Conservation (phyloP, 805 yeast species). For the Yarrowia phangngaensis region DNA sequence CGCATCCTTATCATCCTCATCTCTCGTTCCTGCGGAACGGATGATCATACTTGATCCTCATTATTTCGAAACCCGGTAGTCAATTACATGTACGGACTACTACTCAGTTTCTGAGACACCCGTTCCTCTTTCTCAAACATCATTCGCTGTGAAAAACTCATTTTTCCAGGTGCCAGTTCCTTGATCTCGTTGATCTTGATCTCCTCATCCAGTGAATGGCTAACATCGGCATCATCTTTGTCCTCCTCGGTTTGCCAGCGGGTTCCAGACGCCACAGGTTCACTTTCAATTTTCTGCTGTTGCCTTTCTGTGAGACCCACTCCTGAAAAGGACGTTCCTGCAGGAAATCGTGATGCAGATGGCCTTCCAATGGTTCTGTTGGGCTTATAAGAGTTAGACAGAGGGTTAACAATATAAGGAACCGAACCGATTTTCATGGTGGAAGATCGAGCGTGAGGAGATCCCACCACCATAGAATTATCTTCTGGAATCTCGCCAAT, state of each 20-base stretch:
- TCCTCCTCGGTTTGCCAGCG: conserved; percentile 10
- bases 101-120: conserved; percentile 19
- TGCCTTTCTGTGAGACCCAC: conserved; percentile 23
- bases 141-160: conserved; percentile 33
- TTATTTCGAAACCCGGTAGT: not conserved
- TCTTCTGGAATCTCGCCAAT: conserved; percentile 22
- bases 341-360: conserved; percentile 1
- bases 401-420: conserved; percentile 16
- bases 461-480: conserved; percentile 8
- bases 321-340: conserved; percentile 20
- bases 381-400: conserved; percentile 26
- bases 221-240: conserved; percentile 12
- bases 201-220: conserved; percentile 23
- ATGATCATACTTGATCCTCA: too few species aligned
- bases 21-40: too few species aligned
- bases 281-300: conserved; percentile 16
- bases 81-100: conserved; percentile 21
- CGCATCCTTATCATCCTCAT: too few species aligned
- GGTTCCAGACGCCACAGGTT: conserved; percentile 8
- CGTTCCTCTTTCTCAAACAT: conserved; percentile 29
- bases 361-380: not conserved
- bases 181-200: conserved; percentile 19
- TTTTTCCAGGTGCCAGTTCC: conserved; percentile 28
- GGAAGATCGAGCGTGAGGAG: conserved; percentile 17
- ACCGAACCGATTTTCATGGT: conserved; percentile 18